Evolutionary conservation across 2,329 filamentous ascomycete species (phyloP).

Genomic region (Beauveria sp.): DNA sequence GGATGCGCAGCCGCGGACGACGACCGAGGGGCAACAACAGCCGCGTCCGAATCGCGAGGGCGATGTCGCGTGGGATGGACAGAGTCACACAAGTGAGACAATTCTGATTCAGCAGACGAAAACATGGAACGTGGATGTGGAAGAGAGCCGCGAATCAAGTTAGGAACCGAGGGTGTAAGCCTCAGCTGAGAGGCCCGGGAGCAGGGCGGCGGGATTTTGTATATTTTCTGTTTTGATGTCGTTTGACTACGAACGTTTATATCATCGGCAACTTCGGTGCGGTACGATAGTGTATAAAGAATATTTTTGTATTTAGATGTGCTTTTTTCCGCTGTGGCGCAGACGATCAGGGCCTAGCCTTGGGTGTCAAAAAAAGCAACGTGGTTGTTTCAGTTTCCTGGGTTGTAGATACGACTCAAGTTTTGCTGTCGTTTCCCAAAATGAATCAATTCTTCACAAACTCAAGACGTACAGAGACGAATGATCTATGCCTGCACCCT

Average conservation of each 20-base stretch:
- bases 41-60: background rate
- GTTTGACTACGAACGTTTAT: background rate
- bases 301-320: background rate
- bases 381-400: background rate
- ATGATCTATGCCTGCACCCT: too few relatives aligned
- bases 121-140: conserved; percentile 12
- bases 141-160: background rate
- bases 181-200: background rate
- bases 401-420: too few relatives aligned
- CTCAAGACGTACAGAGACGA: too few relatives aligned
- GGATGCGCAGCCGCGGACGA: background rate
- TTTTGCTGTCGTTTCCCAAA: too few relatives aligned
- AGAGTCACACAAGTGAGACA: conserved; percentile 10
- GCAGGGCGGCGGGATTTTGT: background rate
- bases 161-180: background rate
- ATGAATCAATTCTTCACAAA: too few relatives aligned
- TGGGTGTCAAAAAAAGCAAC: background rate
- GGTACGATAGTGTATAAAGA: background rate
- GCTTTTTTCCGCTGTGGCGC: background rate
- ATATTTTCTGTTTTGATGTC: background rate
- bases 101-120: conserved; percentile 12
- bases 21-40: background rate
- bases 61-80: conserved; percentile 7
- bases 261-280: background rate
- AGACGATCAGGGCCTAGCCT: background rate